Evolutionary conservation across 179 eudicot genomes (phyloP).

Genomic region (Gypsophila paniculata): DNA sequence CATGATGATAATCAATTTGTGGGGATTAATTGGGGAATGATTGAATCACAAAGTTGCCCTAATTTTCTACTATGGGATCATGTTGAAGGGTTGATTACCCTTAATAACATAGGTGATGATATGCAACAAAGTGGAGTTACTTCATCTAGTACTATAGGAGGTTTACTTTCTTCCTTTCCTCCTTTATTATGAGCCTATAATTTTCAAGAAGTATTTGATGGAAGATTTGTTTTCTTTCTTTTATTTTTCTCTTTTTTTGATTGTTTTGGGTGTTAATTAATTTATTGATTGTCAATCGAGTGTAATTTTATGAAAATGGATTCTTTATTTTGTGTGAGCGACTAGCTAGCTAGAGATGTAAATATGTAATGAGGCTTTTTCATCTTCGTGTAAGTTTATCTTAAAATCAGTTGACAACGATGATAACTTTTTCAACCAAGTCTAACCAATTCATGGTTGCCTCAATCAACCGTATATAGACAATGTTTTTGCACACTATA

Average conservation of each 20-base stretch:
- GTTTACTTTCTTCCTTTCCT: slow-evolving; percentile 52
- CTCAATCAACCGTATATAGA: too few species aligned
- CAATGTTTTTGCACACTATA: too few species aligned
- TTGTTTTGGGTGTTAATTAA: not conserved
- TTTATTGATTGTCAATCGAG: not conserved
- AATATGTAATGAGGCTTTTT: too few species aligned
- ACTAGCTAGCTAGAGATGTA: not conserved
- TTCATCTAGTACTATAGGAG: slow-evolving; percentile 40
- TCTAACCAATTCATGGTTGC: too few species aligned
- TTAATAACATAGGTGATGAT: slow-evolving; percentile 32
- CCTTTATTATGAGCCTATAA: slow-evolving; percentile 35
- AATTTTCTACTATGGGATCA: slow-evolving; percentile 62
- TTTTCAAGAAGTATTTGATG: not conserved
- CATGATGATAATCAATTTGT: slow-evolving; percentile 30
- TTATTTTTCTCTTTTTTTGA: not conserved
- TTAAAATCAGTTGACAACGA: not conserved
- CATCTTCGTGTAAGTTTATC: not conserved
- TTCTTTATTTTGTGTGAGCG: not conserved
- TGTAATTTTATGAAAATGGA: not conserved
- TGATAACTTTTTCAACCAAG: too few species aligned
- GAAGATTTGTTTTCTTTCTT: not conserved
- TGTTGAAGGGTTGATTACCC: slow-evolving; percentile 29
- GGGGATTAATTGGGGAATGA: slow-evolving; percentile 51
- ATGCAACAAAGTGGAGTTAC: slow-evolving; percentile 33
- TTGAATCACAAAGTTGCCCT: slow-evolving; percentile 50